Conservation (phyloP, 106 monocot genomes). For the Platanthera guangdongensis region DNA sequence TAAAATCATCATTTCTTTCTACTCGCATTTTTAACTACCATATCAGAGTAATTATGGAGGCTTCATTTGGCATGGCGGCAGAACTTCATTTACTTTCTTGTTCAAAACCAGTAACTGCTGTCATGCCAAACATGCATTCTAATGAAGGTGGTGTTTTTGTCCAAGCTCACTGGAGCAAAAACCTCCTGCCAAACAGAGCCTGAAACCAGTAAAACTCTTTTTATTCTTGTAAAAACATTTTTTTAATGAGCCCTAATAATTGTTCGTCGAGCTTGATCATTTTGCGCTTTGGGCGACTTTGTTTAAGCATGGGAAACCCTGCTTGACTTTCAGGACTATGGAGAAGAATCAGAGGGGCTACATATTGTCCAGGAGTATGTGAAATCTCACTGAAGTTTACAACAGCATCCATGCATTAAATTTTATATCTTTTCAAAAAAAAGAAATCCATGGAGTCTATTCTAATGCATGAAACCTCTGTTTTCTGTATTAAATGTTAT, state of each 20-base stretch:
- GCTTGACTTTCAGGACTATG: conserved; percentile 25
- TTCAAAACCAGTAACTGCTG: too few relatives aligned
- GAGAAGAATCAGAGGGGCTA: conserved; percentile 23
- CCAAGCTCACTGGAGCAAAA: too few relatives aligned
- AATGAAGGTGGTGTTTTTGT: too few relatives aligned
- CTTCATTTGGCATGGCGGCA: too few relatives aligned
- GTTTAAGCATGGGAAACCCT: background rate
- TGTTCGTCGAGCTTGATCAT: background rate
- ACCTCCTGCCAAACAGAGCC: too few relatives aligned
- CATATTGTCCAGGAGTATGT: conserved; percentile 20
- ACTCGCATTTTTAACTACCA: too few relatives aligned
- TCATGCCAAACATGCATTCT: too few relatives aligned
- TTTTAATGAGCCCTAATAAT: background rate
- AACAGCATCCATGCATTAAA: background rate
- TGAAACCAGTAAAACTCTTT: too few relatives aligned
- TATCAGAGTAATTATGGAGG: too few relatives aligned
- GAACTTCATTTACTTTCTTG: too few relatives aligned
- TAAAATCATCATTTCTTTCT: background rate
- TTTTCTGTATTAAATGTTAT: too few relatives aligned
- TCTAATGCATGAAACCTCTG: background rate
- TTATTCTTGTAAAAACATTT: too few relatives aligned
- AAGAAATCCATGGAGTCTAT: background rate
- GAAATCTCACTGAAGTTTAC: conserved; percentile 14
- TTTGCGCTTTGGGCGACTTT: background rate
- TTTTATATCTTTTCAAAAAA: background rate